phyloP scores from a whole-genome alignment of 306 rosid genomes.

The Erythrophleum fordii region DNA sequence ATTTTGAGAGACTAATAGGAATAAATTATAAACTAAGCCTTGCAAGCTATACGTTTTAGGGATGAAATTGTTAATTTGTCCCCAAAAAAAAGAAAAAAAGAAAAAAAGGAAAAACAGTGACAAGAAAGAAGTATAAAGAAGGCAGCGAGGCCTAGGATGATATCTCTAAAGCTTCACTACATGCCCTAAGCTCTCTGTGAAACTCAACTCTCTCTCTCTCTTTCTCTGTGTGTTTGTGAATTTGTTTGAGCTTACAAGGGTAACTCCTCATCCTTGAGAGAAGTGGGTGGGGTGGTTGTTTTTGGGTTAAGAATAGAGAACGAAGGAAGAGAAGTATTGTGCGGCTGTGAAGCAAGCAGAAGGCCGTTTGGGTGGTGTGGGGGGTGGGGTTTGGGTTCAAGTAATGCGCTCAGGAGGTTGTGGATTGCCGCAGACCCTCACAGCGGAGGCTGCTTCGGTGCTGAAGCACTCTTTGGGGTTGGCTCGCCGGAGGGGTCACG shows the following conservation, averaged over 20 bases:
- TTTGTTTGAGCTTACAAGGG: not conserved
- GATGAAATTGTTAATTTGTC: too few species aligned
- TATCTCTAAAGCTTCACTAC: conserved; percentile 49
- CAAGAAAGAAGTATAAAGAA: conserved; percentile 72
- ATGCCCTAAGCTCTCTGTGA: conserved; percentile 8
- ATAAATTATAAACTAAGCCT: not conserved
- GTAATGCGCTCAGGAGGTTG: conserved; percentile 25
- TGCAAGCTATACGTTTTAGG: too few species aligned
- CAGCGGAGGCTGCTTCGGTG: conserved; percentile 21
- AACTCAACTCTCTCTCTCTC: not conserved
- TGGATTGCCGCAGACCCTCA: conserved; percentile 22
- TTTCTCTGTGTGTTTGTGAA: not conserved
- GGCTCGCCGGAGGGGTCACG: conserved; percentile 20
- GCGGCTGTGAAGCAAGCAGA: not conserved
- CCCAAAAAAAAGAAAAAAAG: not conserved
- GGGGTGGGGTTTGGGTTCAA: conserved; percentile 11
- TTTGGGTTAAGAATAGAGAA: not conserved
- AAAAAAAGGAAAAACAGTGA: not conserved
- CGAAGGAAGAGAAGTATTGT: not conserved
- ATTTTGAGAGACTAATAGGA: too few species aligned
- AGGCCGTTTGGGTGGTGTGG: not conserved
- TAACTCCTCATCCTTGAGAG: not conserved
- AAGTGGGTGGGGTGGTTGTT: not conserved
- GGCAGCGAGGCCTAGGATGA: conserved; percentile 50
- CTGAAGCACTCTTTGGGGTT: conserved; percentile 10